Evolutionary conservation across 352 stramenopile species (phyloP), one percentile per base, ranked within the genome.

Genomic region (Pythium dissotocum): DNA sequence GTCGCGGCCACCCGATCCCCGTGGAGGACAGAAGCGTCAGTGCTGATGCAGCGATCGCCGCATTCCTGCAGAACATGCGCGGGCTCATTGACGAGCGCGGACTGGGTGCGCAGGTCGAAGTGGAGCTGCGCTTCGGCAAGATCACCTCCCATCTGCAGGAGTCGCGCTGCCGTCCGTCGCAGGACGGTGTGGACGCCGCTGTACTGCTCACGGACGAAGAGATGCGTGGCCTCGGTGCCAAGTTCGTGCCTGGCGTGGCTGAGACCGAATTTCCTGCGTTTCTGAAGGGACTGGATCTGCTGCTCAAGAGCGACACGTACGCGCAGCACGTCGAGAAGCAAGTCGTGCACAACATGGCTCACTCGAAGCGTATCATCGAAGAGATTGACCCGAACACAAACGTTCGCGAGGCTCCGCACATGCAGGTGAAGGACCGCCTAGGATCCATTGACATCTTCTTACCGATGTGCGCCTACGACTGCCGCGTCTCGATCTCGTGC

Each of bases 401-500:
- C 28, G 65, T 79, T 48, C 73, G 81, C 5, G 58, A 77, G 9
- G 67, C 75, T 2, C 76, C 77, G 24, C 80, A 85, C 63, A 70
- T 92, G 36, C 88, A 96, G 49, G 82, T 91, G 13, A 96, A 96
- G 69, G 81, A 94, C 61, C 82, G 85, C 5, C 81, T 96, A 3
- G 86, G 85, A 1, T 91, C 77, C 18, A 88, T 96, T 48, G 83
- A 96, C 63, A 91, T 96, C 58, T 96, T 96, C 75, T 77, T 96
- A 64, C 88, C 88, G 48, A 83, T 90, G 53, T 96, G 88, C 62
- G 76, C 81, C 58, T 96, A 94, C 65, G 88, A 96, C 75, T 93
- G 83, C 61, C 88, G 88, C 58, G 75, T 96, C 9, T 91, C 88
- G 0, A 83, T 96, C 69, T 93, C 88, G 55, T 92, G 86, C 63